A percentile compares a stretch with the other conserved stretches of the same genome.
Conservation (phyloP, 2,329 filamentous ascomycete genomes). For the Epichloe gansuensis region DNA sequence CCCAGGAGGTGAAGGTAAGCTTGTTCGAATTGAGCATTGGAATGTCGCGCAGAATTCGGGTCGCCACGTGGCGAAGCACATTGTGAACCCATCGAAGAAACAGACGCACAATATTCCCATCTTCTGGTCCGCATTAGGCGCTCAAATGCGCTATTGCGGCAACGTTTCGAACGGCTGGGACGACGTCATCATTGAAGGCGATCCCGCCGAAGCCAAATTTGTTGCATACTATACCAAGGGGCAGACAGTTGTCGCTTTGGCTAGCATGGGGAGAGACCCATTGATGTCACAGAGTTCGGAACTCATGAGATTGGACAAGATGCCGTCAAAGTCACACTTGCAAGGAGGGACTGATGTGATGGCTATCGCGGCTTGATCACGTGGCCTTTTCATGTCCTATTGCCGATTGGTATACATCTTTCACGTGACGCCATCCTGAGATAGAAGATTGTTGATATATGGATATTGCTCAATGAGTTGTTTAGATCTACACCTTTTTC, state of each 20-base stretch:
- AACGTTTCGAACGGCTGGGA: conserved; percentile 74
- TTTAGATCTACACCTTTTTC: too few species aligned
- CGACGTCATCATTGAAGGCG: conserved; percentile 67
- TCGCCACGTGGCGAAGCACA: conserved; percentile 63
- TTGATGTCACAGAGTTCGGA: conserved; percentile 71
- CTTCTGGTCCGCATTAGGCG: conserved; percentile 90
- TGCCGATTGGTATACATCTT: background rate
- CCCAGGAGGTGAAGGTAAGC: conserved; percentile 62
- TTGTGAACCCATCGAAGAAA: conserved; percentile 47
- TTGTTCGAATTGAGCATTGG: conserved; percentile 91
- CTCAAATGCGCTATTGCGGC: conserved; percentile 86
- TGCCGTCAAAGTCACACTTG: conserved; percentile 72
- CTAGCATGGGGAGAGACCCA: conserved; percentile 82
- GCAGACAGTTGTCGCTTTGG: conserved; percentile 78
- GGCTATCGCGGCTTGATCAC: conserved; percentile 18
- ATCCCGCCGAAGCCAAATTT: conserved; percentile 67
- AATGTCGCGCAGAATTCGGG: conserved; percentile 93
- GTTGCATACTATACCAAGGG: conserved; percentile 80
- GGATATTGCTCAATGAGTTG: too few species aligned
- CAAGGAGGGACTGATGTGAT: conserved; percentile 45
- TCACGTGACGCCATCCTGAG: too few species aligned
- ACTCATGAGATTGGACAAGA: conserved; percentile 69
- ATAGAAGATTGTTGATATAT: too few species aligned
- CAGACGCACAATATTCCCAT: conserved; percentile 74
- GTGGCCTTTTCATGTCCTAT: background rate